Base-by-base conservation (phyloP, 768 basidiomycete species). In the Boletus rufocinnamomeus region DNA sequence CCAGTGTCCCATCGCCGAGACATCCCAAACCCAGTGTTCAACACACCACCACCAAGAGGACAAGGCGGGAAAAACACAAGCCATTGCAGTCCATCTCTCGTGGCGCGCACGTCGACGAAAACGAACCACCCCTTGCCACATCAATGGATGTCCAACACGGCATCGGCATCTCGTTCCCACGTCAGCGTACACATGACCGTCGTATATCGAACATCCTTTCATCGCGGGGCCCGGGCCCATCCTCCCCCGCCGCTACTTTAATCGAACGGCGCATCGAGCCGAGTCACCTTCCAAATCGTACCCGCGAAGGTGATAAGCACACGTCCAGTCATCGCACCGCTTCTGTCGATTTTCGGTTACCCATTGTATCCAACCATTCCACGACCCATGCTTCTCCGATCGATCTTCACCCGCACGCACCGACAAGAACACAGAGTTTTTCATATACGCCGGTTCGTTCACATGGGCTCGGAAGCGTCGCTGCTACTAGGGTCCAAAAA, bases 341-440 rank as follows among this genome's bases (percentile, higher is more conserved):
- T 61, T 69, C 58, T 13, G 59, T 60, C 21, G 69, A 68, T 63
- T 69, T 60, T 40, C 46, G 54, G 54, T 48, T 58, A 44, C 50
- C 62, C 8, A 58, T n/a, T n/a, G n/a, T 63, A 14, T 16, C 2
- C 19, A 17, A 21, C 35, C 32, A 13, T 38, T 16, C 43, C n/a
- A 46, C 46, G 52, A 34, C 4, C 4, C 38, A 3, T 32, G 56
- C 68, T 66, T 70, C 68, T 70, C 57, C 59, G 28, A 63, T 50
- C 40, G 69, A 70, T 70, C 56, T 55, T 53, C 68, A 53, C 21
- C 38, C 52, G 16, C 54, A 52, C 30, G 8, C 51, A 2, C 60
- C 65, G 25, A 52, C 51, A 17, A 56, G 63, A 35, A 45, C 68
- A 50, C 59, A 52, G 21, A 54, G 67, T 50, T 17, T 66, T 43